These are phyloP conservation scores for Malassezia obtusa DNA, from an alignment of 1,284 basidiomycete species.

Conservation along the genomic window DNA sequence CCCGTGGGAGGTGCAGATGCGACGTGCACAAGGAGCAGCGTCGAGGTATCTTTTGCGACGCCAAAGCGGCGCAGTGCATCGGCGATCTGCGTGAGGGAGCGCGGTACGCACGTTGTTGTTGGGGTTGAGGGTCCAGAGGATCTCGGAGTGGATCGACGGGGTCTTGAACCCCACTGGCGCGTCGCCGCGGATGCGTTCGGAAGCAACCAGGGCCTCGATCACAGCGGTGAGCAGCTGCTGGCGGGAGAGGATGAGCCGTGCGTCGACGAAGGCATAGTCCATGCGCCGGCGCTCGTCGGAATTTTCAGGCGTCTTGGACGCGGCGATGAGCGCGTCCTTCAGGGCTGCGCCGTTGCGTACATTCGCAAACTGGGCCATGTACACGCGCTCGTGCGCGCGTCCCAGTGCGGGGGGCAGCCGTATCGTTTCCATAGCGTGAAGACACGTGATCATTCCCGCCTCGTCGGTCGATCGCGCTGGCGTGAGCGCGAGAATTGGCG, in stretches of 20 bases:
- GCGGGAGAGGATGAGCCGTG: conserved; percentile 4
- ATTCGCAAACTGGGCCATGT: conserved; percentile 10
- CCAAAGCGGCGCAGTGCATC: conserved; percentile 18
- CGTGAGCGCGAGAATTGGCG: neutral
- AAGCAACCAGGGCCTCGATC: conserved; percentile 11
- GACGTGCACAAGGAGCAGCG: conserved; percentile 11
- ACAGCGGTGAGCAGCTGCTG: conserved; percentile 15
- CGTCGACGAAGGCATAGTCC: conserved; percentile 17
- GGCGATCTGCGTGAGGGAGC: conserved; percentile 10
- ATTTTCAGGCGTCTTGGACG: conserved; percentile 5
- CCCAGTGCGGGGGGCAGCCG: conserved; percentile 5
- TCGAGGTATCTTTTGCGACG: conserved; percentile 3
- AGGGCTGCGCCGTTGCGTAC: conserved; percentile 11
- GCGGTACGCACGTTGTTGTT: conserved; percentile 15
- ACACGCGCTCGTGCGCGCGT: conserved; percentile 5
- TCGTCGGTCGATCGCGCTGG: neutral
- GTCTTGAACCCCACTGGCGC: conserved; percentile 13
- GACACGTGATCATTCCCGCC: conserved; percentile 3
- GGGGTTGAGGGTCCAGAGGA: conserved; percentile 18
- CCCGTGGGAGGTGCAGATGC: conserved; percentile 1
- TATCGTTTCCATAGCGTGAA: conserved; percentile 11
- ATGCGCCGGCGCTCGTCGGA: conserved; percentile 9
- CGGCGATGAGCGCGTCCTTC: conserved; percentile 11
- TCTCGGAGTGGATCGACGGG: conserved; percentile 20
- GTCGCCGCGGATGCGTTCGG: neutral